These are phyloP conservation scores for Conticribra weissflogii DNA, from an alignment of 108 stramenopile genomes.

Conservation along the genomic window DNA sequence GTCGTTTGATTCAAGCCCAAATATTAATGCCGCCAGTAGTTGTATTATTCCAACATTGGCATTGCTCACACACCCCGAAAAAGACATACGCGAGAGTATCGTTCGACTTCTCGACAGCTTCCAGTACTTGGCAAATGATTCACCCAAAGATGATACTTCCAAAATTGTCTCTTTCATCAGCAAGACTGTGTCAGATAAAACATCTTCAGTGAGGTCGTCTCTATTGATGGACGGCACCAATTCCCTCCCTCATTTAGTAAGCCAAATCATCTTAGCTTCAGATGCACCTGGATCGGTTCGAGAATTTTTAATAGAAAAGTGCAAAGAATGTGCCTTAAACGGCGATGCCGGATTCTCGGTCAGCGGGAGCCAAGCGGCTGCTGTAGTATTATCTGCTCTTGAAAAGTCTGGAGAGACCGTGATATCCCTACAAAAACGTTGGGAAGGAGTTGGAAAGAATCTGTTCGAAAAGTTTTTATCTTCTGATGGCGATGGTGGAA, in stretches of 20 bases:
- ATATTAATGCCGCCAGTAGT: constrained; percentile 18
- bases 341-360: constrained; percentile 15
- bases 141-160: constrained; percentile 6
- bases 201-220: constrained; percentile 49
- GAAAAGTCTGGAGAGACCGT: constrained; percentile 69
- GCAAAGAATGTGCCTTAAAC: constrained; percentile 26
- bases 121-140: neutral
- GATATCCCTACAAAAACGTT: constrained; percentile 63
- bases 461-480: constrained; percentile 48
- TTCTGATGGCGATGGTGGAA: constrained; percentile 1
- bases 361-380: constrained; percentile 47
- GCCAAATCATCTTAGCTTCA: constrained; percentile 35
- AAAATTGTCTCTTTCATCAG: constrained; percentile 36
- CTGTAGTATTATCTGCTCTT: constrained; percentile 59
- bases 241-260: constrained; percentile 45
- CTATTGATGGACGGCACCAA: constrained; percentile 56
- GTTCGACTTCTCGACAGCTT: constrained; percentile 50
- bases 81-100: constrained; percentile 47
- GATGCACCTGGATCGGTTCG: constrained; percentile 19
- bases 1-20: constrained; percentile 21
- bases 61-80: constrained; percentile 46
- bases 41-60: constrained; percentile 56
- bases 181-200: constrained; percentile 44
- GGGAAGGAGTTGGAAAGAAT: constrained; percentile 62
- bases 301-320: constrained; percentile 33